These are phyloP conservation scores for Phaeodactylum tricornutum DNA, from an alignment of 108 stramenopile species.

Conservation along the genomic window DNA sequence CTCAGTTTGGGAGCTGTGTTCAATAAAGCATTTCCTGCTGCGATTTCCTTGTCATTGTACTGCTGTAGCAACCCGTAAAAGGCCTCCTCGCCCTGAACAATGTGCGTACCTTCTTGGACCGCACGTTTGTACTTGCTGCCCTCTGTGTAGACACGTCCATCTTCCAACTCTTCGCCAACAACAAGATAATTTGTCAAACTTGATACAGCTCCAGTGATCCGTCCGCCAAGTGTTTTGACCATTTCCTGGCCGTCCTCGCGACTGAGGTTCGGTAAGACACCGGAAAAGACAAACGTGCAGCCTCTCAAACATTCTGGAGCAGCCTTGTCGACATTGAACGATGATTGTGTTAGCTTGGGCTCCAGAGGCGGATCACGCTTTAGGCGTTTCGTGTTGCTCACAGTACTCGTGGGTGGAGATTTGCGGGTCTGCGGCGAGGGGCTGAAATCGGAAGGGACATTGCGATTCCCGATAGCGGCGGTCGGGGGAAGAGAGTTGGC, in stretches of 20 bases:
- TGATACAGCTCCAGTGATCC: conserved; percentile 63
- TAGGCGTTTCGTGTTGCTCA: too few relatives aligned
- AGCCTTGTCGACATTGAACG: too few relatives aligned
- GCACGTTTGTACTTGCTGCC: conserved; percentile 76
- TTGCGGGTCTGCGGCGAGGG: too few relatives aligned
- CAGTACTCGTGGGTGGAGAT: too few relatives aligned
- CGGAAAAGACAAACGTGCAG: conserved; percentile 73
- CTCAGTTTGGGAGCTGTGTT: not conserved
- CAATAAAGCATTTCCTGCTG: not conserved
- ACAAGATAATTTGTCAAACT: conserved; percentile 86
- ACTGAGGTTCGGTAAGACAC: conserved; percentile 34
- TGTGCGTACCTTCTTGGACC: conserved; percentile 22
- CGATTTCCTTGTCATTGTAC: conserved; percentile 40
- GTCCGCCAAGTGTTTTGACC: conserved; percentile 72
- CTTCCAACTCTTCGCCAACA: conserved; percentile 78
- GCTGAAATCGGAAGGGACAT: too few relatives aligned
- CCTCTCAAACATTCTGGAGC: conserved; percentile 39
- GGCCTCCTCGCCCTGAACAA: conserved; percentile 38
- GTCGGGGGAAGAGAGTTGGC: too few relatives aligned
- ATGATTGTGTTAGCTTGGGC: too few relatives aligned
- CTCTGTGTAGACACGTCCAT: conserved; percentile 74
- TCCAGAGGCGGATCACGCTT: too few relatives aligned
- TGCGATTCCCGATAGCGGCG: too few relatives aligned
- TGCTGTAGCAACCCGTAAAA: conserved; percentile 49
- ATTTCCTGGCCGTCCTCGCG: conserved; percentile 63